A percentile compares a stretch with the other conserved stretches of the same genome.
These are phyloP conservation scores for Lactuca sativa DNA, from an alignment of 129 eudicot species.

Conservation along the genomic window DNA sequence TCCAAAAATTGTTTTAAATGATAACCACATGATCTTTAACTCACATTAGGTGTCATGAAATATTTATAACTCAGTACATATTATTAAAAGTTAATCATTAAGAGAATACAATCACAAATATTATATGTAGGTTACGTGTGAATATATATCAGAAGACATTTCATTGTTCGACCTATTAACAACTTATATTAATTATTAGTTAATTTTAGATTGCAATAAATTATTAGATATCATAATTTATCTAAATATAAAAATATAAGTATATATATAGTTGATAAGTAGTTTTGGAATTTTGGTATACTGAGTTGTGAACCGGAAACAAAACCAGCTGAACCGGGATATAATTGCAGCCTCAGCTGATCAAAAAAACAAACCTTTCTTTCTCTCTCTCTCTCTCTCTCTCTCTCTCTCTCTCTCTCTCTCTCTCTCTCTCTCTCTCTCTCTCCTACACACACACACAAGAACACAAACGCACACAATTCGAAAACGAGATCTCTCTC, in stretches of 20 bases:
- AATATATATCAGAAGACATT: background rate
- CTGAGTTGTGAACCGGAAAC: conserved; percentile 11
- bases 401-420: conserved; percentile 7
- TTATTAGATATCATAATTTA: no score
- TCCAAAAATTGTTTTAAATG: background rate
- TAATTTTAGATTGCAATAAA: no score
- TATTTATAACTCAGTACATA: no score
- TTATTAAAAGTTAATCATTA: no score
- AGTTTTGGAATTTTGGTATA: background rate
- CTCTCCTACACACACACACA: conserved; percentile 3
- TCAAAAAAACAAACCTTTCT: background rate
- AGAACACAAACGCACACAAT: conserved; percentile 18
- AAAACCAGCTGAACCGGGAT: conserved; percentile 11
- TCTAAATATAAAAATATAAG: no score
- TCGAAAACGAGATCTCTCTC: conserved; percentile 33
- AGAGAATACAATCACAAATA: no score
- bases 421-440: conserved; percentile 17
- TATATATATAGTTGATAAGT: no score
- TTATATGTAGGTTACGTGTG: background rate
- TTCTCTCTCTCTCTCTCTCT: conserved; percentile 13
- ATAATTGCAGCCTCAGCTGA: conserved; percentile 21
- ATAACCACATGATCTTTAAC: background rate
- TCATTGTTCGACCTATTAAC: background rate
- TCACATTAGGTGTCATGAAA: background rate
- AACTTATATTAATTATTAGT: no score